Evolutionary conservation across 2,329 filamentous ascomycete species (phyloP), one percentile per base, ranked within the genome.

Genomic region (Botrytis deweyae): DNA sequence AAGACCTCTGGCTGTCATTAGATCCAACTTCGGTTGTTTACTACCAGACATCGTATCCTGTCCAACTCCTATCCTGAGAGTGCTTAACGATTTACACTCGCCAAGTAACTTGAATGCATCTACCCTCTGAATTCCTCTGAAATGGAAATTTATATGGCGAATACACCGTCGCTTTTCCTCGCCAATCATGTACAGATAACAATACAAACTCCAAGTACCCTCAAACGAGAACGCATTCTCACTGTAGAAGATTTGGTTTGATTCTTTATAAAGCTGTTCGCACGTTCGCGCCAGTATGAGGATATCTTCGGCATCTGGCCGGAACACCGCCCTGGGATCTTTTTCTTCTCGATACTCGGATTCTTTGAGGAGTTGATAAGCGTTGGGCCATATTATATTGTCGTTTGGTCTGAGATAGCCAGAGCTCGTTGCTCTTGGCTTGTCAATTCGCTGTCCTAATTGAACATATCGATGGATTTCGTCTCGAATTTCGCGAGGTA

Each of bases 191-290:
- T 70, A 70, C 3, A 70, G 42, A 25, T 44, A 70, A 22, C 38
- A 58, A 36, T 70, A 70, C 20, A 62, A 12, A 25, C 16, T 29
- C 52, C 52, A 70, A 9, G 52, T 62, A n/a, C 25, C 4, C 2
- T 3, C 10, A 55, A 70, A 70, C 3, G 20, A 22, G 33, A 70
- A 44, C 22, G 33, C 6, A 29, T 42, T 70, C 29, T 14, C n/a
- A 14, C 52, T 20, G 22, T n/a, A 62, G 12, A 36, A 70, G 2
- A 70, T 36, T 4, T 33, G n/a, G n/a, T 8, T 70, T 58, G 55
- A 42, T 70, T 70, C 67, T 10, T 59, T 22, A 29, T 70, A 70
- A 36, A 70, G 67, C 14, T 70, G 67, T 40, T 40, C n/a, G 14
- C 67, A 58, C 4, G 67, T 70, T n/a, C 67, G 36, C 18, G 36